Evolutionary conservation across 257 asterid genomes (phyloP).

Genomic region (Solanum lignicaule): DNA sequence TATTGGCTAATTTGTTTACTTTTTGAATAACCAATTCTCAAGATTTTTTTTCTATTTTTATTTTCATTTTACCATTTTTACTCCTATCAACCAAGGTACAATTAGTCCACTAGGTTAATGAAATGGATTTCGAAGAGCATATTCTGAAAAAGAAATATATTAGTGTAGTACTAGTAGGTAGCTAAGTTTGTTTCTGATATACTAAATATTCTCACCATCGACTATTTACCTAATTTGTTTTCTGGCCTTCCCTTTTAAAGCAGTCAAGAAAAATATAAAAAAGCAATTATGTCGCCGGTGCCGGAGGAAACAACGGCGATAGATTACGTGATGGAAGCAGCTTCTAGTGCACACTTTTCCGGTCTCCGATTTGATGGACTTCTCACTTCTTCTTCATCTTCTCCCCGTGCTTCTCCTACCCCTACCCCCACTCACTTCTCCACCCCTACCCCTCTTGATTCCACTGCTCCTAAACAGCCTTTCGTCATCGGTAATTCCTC

Average conservation of each 20-base stretch:
- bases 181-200: neutral
- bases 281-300: constrained; percentile 14
- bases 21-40: neutral
- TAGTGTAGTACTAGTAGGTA: neutral
- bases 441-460: constrained; percentile 22
- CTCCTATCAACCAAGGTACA: neutral
- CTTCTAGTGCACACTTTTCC: constrained; percentile 87
- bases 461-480: constrained; percentile 59
- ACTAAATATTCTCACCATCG: neutral
- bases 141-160: neutral
- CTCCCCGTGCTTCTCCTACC: constrained; percentile 48
- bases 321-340: constrained; percentile 90
- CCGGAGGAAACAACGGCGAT: constrained; percentile 56
- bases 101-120: neutral
- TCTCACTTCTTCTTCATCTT: constrained; percentile 26
- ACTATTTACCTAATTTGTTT: neutral
- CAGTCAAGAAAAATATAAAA: neutral
- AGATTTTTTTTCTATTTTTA: neutral
- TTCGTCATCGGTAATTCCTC: constrained; percentile 71
- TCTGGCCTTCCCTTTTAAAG: neutral
- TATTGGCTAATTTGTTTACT: neutral
- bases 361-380: constrained; percentile 73
- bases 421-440: constrained; percentile 20
- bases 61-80: neutral
- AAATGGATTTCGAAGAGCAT: neutral